Evolutionary conservation across 148 eudicot species (phyloP), one percentile per base, ranked within the genome.

Genomic region (Persicaria maculosa): DNA sequence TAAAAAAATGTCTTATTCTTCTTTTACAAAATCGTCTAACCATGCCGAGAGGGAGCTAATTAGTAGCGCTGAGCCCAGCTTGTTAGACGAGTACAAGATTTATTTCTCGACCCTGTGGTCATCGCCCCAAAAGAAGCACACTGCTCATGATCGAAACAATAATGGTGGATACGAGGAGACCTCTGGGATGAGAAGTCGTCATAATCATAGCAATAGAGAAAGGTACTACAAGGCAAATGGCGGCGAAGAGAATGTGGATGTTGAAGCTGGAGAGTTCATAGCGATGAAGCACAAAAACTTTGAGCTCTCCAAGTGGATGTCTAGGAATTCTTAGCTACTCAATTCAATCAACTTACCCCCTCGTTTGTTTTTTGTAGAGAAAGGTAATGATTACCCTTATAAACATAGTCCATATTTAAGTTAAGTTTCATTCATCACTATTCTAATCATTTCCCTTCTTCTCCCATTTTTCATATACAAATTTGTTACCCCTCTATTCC

Each of bases 271-370:
- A 7, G 72, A 69, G 72, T 69, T 69, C 50, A 69, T 69, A 7
- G 72, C 72, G 48, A 69, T 69, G 72, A 69, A 69, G 72, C 72
- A 69, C 72, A 44, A 69, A 3, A 69, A 69, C 17, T 69, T 69
- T 69, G 72, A 69, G 72, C 44, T 61, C 44, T 9, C 40, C 16
- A 69, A 67, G 12, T 12, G 71, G 71, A 36, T 36, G 19, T 40
- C 71, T 22, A 10, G 17, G 19, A 36, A 46, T 44, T 67, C 46
- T 40, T 67, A 67, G 10, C 19, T 14, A 16, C 9, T 19, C 17
- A 17, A 3, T 31, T 31, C 40, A 31, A 31, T 31, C 40, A 31
- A 31, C 40, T 31, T n/a, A n/a, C n/a, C n/a, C 31, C 31, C 31
- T 25, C 31, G 31, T 25, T 25, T 25, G 31, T 25, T 25, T 25